A percentile compares a stretch with the other conserved stretches of the same genome.
Conservation (phyloP, 176 grass and related monocot genomes). For the Oropetium thomaeum region DNA sequence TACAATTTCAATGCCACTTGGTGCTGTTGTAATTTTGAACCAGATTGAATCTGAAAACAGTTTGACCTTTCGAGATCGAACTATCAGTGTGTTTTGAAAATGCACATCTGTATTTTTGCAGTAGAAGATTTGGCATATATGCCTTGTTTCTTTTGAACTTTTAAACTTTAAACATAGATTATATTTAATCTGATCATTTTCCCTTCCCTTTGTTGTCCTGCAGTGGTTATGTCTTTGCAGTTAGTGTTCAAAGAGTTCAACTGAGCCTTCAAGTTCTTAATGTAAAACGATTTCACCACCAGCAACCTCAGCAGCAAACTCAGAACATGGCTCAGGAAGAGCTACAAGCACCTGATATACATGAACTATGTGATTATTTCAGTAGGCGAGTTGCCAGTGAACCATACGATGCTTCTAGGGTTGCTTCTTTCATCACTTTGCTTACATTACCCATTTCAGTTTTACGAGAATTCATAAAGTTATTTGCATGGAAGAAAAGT, state of each 20-base stretch:
- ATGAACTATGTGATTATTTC: conserved; percentile 85
- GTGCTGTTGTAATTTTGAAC: neutral
- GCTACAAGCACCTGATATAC: conserved; percentile 67
- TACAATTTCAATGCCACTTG: neutral
- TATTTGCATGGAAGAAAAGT: conserved; percentile 91
- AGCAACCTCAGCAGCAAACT: conserved; percentile 72
- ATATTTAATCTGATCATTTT: conserved; percentile 18
- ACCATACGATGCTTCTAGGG: conserved; percentile 86
- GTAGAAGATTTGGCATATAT: neutral
- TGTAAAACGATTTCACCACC: conserved; percentile 91
- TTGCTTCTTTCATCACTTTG: conserved; percentile 93
- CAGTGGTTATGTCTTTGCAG: conserved; percentile 95
- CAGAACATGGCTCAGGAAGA: conserved; percentile 67
- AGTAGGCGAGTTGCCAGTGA: conserved; percentile 79
- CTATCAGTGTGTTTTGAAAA: neutral
- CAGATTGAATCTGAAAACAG: neutral
- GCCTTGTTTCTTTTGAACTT: neutral
- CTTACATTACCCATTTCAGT: conserved; percentile 84
- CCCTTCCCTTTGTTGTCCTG: conserved; percentile 20
- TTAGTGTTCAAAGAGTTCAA: conserved; percentile 85
- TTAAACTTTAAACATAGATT: conserved; percentile 9
- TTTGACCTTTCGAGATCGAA: neutral
- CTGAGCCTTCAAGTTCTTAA: conserved; percentile 89
- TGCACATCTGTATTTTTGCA: neutral
- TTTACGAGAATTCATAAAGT: conserved; percentile 74